A percentile compares a stretch with the other conserved stretches of the same genome.
Evolutionary conservation across 192 early-diverging fungal genomes (phyloP).

Genomic region (Geranomyces variabilis): DNA sequence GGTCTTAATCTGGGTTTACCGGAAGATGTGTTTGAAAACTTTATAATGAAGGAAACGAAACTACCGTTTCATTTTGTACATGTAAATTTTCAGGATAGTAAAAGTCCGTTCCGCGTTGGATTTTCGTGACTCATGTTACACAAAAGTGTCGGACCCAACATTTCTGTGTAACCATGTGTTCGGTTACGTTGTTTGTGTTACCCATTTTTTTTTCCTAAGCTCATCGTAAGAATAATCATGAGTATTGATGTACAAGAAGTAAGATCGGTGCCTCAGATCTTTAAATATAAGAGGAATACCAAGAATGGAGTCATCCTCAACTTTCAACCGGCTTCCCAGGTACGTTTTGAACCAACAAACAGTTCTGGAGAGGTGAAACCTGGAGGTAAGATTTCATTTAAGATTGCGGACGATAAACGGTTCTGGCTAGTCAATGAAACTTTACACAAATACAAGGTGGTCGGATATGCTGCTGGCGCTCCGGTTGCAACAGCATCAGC

Average conservation of each 20-base stretch:
- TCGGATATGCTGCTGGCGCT: neutral
- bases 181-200: neutral
- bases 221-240: neutral
- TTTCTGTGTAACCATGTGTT: no score
- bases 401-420: slow-evolving; percentile 16
- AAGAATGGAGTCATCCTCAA: slow-evolving; percentile 20
- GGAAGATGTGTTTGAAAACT: slow-evolving; percentile 17
- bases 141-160: no score
- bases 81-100: slow-evolving; percentile 11
- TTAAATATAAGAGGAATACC: slow-evolving; percentile 15
- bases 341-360: slow-evolving; percentile 19
- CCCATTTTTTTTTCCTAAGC: neutral
- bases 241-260: neutral
- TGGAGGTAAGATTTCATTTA: slow-evolving; percentile 13
- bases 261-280: neutral
- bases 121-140: no score
- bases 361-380: neutral
- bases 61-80: slow-evolving; percentile 23
- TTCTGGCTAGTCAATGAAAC: slow-evolving; percentile 15
- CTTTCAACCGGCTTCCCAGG: slow-evolving; percentile 14
- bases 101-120: slow-evolving; percentile 13
- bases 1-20: slow-evolving; percentile 13
- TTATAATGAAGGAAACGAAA: slow-evolving; percentile 13
- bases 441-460: neutral
- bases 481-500: neutral